These are phyloP conservation scores for Penicillium oxalicum DNA, from an alignment of 2,329 filamentous ascomycete genomes.

Conservation along the genomic window DNA sequence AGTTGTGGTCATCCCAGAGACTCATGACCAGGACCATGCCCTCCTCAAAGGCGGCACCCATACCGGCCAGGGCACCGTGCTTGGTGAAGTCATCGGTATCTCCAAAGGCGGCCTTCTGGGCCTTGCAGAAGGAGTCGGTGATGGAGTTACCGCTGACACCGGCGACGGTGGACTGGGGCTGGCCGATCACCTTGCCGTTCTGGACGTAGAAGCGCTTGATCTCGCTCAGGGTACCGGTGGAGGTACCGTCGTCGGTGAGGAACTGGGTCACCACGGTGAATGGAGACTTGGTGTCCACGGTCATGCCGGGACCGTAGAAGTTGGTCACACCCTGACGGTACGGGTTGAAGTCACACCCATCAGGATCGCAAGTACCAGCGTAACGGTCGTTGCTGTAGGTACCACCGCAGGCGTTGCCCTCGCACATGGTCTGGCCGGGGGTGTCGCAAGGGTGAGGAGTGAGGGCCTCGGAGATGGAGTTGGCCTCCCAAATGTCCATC, in stretches of 20 bases:
- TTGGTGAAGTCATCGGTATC: slow-evolving; percentile 50
- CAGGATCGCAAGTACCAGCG: slow-evolving; percentile 58
- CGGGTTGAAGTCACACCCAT: slow-evolving; percentile 65
- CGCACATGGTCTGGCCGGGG: slow-evolving; percentile 48
- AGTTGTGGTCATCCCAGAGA: slow-evolving; percentile 59
- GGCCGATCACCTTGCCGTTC: slow-evolving; percentile 54
- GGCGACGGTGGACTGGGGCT: slow-evolving; percentile 44
- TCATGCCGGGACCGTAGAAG: slow-evolving; percentile 58
- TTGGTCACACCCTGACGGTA: slow-evolving; percentile 59
- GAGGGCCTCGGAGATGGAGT: slow-evolving; percentile 57
- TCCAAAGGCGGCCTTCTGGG: slow-evolving; percentile 51
- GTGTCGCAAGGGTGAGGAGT: slow-evolving; percentile 60
- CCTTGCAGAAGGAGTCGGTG: slow-evolving; percentile 53
- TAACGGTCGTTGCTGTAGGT: slow-evolving; percentile 52
- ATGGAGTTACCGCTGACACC: slow-evolving; percentile 50
- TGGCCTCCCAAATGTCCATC: slow-evolving; percentile 68
- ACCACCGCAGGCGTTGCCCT: slow-evolving; percentile 49
- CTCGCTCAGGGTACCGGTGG: slow-evolving; percentile 51
- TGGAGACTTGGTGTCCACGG: slow-evolving; percentile 54
- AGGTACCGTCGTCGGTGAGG: slow-evolving; percentile 47
- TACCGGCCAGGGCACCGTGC: slow-evolving; percentile 51
- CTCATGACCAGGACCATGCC: slow-evolving; percentile 62
- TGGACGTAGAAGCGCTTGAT: slow-evolving; percentile 63
- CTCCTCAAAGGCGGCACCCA: slow-evolving; percentile 50
- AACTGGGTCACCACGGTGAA: slow-evolving; percentile 65